Evolutionary conservation across 805 yeast species (phyloP).

Genomic region (Komagataella pseudopastoris): DNA sequence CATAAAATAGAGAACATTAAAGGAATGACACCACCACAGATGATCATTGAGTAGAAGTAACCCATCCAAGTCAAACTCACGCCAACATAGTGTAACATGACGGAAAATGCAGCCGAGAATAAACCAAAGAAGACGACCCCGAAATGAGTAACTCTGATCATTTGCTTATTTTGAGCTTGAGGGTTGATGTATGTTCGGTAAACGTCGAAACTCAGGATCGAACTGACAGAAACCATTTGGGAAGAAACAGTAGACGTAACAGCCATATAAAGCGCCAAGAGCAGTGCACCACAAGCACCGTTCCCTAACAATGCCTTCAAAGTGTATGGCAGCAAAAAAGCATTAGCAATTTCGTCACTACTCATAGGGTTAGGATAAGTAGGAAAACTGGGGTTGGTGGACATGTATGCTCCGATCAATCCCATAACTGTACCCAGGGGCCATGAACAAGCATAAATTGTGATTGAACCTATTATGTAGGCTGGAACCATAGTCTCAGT

Average conservation of each 20-base stretch:
- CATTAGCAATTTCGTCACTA: constrained; percentile 15
- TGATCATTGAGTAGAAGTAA: constrained; percentile 21
- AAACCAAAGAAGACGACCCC: constrained; percentile 25
- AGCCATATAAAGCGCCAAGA: constrained; percentile 22
- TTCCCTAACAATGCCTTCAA: constrained; percentile 19
- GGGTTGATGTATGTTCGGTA: constrained; percentile 27
- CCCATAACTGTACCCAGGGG: constrained; percentile 23
- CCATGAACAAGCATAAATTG: constrained; percentile 21
- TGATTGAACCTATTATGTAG: constrained; percentile 19
- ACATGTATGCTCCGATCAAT: constrained; percentile 17
- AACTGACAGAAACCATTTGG: constrained; percentile 24
- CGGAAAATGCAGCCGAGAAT: constrained; percentile 23
- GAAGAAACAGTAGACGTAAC: constrained; percentile 28
- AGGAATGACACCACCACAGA: constrained; percentile 24
- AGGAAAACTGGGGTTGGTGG: constrained; percentile 14
- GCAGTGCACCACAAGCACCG: constrained; percentile 18
- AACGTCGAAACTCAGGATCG: constrained; percentile 30
- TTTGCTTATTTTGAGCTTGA: constrained; percentile 25
- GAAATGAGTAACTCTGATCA: constrained; percentile 27
- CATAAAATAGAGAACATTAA: constrained; percentile 20
- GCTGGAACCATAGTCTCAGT: constrained; percentile 23
- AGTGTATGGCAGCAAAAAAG: constrained; percentile 18
- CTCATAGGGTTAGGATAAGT: constrained; percentile 20
- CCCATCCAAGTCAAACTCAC: constrained; percentile 23
- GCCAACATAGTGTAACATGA: constrained; percentile 21